phyloP scores from a whole-genome alignment of 371 early-diverging fungal species.

The Mucor irregularis region DNA sequence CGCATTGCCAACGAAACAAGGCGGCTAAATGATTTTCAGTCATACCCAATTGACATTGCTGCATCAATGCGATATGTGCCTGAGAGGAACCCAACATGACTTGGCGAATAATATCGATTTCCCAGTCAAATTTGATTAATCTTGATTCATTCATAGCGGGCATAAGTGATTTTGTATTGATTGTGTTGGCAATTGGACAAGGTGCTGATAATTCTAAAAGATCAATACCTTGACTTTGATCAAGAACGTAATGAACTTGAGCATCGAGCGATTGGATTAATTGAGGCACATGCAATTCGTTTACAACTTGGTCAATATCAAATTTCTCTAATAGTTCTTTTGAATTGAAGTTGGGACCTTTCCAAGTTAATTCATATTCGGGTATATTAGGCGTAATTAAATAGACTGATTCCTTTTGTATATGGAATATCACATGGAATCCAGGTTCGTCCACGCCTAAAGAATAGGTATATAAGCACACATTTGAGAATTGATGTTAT shows the following conservation, averaged over 20 bases:
- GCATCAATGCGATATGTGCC: conserved; percentile 50
- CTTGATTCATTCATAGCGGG: conserved; percentile 48
- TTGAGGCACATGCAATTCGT: conserved; percentile 30
- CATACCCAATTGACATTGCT: conserved; percentile 46
- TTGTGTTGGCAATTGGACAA: background rate
- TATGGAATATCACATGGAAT: conserved; percentile 46
- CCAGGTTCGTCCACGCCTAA: conserved; percentile 48
- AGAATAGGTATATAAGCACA: background rate
- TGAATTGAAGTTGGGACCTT: conserved; percentile 32
- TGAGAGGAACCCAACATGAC: conserved; percentile 33
- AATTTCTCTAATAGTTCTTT: conserved; percentile 35
- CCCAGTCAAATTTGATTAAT: conserved; percentile 53
- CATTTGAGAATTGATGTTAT: background rate
- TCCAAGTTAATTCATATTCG: conserved; percentile 47
- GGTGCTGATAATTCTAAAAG: background rate
- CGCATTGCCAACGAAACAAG: conserved; percentile 56
- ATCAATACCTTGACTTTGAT: background rate
- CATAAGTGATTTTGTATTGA: conserved; percentile 5
- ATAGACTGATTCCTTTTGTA: conserved; percentile 30
- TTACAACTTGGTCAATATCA: conserved; percentile 46
- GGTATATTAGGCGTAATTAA: conserved; percentile 47
- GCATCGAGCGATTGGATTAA: conserved; percentile 31
- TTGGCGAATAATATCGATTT: conserved; percentile 49
- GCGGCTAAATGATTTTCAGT: conserved; percentile 59
- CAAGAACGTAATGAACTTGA: conserved; percentile 20